A percentile compares a stretch with the other conserved stretches of the same genome.
Conservation (phyloP, 805 yeast species). For the Priceomyces medius region DNA sequence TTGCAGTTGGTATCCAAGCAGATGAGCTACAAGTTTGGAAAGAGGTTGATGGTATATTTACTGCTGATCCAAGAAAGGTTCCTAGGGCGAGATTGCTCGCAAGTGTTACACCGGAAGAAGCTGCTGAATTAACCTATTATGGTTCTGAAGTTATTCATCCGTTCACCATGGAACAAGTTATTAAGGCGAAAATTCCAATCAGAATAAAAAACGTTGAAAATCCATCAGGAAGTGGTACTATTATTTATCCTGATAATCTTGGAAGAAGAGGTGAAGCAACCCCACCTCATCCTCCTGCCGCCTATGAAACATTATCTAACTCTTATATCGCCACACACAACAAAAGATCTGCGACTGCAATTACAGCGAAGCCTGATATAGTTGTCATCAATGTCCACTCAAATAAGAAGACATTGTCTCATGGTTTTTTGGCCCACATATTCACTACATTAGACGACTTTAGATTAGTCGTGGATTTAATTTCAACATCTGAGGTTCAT, state of each 20-base stretch:
- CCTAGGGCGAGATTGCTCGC: slow-evolving; percentile 80
- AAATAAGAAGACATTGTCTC: slow-evolving; percentile 86
- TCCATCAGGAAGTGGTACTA: slow-evolving; percentile 90
- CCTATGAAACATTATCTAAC: slow-evolving; percentile 49
- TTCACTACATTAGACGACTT: slow-evolving; percentile 82
- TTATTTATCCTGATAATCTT: slow-evolving; percentile 88
- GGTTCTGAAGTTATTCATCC: slow-evolving; percentile 99
- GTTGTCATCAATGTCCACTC: slow-evolving; percentile 92
- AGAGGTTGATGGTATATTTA: slow-evolving; percentile 97
- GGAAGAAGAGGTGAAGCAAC: slow-evolving; percentile 85
- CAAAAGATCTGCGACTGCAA: slow-evolving; percentile 85
- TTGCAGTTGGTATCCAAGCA: slow-evolving; percentile 90
- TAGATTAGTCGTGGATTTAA: slow-evolving; percentile 88
- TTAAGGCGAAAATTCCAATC: slow-evolving; percentile 92
- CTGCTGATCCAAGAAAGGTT: slow-evolving; percentile 97
- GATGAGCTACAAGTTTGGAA: slow-evolving; percentile 98
- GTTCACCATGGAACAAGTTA: slow-evolving; percentile 98
- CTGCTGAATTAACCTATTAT: slow-evolving; percentile 95
- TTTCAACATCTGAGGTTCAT: slow-evolving; percentile 96
- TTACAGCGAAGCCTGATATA: slow-evolving; percentile 90
- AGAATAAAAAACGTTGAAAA: slow-evolving; percentile 94
- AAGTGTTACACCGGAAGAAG: slow-evolving; percentile 96
- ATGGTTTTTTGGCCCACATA: slow-evolving; percentile 90
- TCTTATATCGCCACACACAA: slow-evolving; percentile 40
- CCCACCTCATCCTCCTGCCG: slow-evolving; percentile 93